These are phyloP conservation scores for Colletotrichum sp. DNA, from an alignment of 2,329 filamentous ascomycete genomes.

Conservation along the genomic window DNA sequence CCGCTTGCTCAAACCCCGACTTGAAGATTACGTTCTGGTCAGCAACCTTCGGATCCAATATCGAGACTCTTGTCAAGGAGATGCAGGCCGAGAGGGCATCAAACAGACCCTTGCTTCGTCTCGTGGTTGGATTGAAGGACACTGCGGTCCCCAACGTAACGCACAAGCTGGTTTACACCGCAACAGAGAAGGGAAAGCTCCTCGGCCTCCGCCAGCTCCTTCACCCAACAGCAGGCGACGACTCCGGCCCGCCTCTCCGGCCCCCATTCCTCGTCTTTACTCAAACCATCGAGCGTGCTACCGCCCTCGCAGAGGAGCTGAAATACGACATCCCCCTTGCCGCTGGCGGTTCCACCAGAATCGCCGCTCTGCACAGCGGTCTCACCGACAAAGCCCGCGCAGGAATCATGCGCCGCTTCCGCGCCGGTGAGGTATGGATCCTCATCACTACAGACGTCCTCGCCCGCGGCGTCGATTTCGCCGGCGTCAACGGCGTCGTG, in stretches of 20 bases:
- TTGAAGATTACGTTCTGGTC: conserved; percentile 88
- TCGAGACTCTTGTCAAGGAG: conserved; percentile 79
- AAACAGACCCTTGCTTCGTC: conserved; percentile 67
- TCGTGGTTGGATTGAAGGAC: conserved; percentile 97
- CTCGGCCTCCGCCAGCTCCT: conserved; percentile 89
- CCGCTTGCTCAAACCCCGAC: conserved; percentile 71
- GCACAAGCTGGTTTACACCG: conserved; percentile 89
- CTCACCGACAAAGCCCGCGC: conserved; percentile 79
- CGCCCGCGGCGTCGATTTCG: conserved; percentile 91
- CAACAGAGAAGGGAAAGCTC: conserved; percentile 91
- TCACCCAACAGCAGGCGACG: conserved; percentile 68
- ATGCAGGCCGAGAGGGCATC: conserved; percentile 61
- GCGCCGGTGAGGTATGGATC: conserved; percentile 92
- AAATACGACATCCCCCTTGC: conserved; percentile 92
- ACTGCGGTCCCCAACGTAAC: conserved; percentile 91
- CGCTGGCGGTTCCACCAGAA: conserved; percentile 82
- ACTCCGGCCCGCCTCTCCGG: conserved; percentile 67
- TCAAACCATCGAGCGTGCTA: conserved; percentile 90
- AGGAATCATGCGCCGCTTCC: conserved; percentile 86
- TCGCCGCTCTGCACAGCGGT: conserved; percentile 89
- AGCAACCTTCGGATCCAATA: conserved; percentile 93
- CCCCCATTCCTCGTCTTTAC: conserved; percentile 96
- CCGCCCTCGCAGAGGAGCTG: conserved; percentile 86
- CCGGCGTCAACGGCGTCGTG: conserved; percentile 92
- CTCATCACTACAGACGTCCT: conserved; percentile 95